Evolutionary conservation across 116 monocot species (phyloP).

Genomic region (Papilionanthe hybrid): DNA sequence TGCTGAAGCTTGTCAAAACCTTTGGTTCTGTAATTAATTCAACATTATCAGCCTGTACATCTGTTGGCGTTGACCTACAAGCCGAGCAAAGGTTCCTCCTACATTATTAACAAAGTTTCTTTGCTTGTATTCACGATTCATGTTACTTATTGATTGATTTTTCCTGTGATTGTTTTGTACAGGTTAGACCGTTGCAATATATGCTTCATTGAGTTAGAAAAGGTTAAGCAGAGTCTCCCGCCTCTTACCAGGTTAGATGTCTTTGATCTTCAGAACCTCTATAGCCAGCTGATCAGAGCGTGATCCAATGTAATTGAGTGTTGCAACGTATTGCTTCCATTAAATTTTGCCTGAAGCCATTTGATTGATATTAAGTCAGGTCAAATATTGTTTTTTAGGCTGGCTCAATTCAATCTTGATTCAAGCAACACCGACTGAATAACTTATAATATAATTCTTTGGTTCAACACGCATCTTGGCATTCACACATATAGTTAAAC

Average conservation of each 20-base stretch:
- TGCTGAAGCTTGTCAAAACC: slow-evolving; percentile 68
- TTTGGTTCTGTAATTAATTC: slow-evolving; percentile 88
- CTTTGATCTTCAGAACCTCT: background rate
- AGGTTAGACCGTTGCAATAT: slow-evolving; percentile 77
- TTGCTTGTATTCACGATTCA: background rate
- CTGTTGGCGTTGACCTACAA: slow-evolving; percentile 91
- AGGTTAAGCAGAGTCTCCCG: slow-evolving; percentile 52
- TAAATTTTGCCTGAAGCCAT: no score
- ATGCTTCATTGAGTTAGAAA: slow-evolving; percentile 90
- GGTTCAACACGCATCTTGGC: no score
- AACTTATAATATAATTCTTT: no score
- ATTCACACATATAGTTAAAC: no score
- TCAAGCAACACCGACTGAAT: no score
- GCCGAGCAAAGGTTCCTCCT: slow-evolving; percentile 72
- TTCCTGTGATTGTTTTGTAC: background rate
- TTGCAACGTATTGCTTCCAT: no score
- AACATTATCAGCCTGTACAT: slow-evolving; percentile 57
- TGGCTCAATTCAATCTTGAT: no score
- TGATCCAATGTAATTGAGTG: no score
- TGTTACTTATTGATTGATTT: background rate
- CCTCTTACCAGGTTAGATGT: slow-evolving; percentile 54
- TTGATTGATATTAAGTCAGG: no score
- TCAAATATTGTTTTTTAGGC: no score
- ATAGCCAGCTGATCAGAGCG: background rate
- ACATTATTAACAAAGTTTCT: background rate